Conservation (phyloP, 2,329 filamentous ascomycete species). For the Sporothrix brunneoviolacea region DNA sequence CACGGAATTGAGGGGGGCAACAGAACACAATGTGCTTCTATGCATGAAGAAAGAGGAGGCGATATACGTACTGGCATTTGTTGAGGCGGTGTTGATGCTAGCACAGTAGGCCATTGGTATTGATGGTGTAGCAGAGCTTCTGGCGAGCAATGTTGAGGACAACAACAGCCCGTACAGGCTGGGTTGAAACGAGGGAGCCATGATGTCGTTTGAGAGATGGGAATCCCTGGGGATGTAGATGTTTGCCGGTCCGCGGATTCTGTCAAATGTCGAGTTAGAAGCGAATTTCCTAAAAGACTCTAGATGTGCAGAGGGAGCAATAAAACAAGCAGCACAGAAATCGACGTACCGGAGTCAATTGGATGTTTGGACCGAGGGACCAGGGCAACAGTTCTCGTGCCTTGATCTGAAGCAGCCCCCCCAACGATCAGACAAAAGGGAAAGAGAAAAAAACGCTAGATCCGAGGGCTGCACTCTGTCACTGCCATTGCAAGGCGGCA, state of each 20-base stretch:
- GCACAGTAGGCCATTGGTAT: conserved; percentile 39
- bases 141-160: conserved; percentile 19
- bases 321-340: background rate
- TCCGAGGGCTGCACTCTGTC: background rate
- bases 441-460: conserved; percentile 2
- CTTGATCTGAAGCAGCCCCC: background rate
- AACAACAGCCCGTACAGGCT: conserved; percentile 13
- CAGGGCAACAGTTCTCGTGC: too few relatives aligned
- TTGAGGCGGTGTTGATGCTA: conserved; percentile 38
- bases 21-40: too few relatives aligned
- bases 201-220: background rate
- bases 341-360: background rate
- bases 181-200: conserved; percentile 6
- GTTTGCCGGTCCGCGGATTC: too few relatives aligned
- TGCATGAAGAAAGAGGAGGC: too few relatives aligned
- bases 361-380: too few relatives aligned
- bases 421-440: background rate
- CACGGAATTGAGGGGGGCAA: too few relatives aligned
- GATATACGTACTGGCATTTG: conserved; percentile 33
- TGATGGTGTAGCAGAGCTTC: conserved; percentile 23
- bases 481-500: conserved; percentile 12
- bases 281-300: too few relatives aligned
- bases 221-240: too few relatives aligned
- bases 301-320: background rate
- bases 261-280: too few relatives aligned